phyloP scores from a whole-genome alignment of 768 basidiomycete species.

The Suillus subalutaceus region DNA sequence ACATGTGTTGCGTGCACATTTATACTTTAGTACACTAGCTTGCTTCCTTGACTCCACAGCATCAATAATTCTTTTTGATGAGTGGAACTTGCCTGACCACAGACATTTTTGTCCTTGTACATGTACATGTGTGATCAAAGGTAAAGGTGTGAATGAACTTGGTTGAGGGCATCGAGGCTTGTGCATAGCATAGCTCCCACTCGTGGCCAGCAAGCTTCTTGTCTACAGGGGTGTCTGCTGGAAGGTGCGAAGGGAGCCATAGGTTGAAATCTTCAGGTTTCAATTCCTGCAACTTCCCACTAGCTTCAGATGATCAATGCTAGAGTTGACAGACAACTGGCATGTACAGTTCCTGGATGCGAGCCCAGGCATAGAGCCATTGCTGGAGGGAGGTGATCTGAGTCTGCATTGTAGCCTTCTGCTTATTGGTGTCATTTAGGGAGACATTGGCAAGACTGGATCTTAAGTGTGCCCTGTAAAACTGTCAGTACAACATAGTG shows the following conservation, averaged over 20 bases:
- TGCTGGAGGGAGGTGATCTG: too few relatives aligned
- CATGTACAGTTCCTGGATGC: not conserved
- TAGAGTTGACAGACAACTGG: not conserved
- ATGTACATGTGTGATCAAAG: conserved; percentile 31
- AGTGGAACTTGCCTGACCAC: not conserved
- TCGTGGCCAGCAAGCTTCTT: conserved; percentile 21
- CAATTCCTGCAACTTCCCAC: too few relatives aligned
- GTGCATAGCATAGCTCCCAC: conserved; percentile 30
- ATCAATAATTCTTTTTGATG: not conserved
- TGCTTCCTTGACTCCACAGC: not conserved
- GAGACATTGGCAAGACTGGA: too few relatives aligned
- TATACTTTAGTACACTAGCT: not conserved
- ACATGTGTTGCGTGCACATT: not conserved
- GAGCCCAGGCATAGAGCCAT: not conserved
- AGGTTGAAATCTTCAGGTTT: not conserved
- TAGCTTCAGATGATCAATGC: not conserved
- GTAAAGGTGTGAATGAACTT: conserved; percentile 31
- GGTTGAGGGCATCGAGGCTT: conserved; percentile 34
- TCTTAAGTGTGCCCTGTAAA: too few relatives aligned
- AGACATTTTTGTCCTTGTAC: conserved; percentile 30
- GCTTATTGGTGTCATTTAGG: too few relatives aligned
- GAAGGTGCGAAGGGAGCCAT: not conserved
- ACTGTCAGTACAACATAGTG: too few relatives aligned
- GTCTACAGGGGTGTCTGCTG: not conserved
- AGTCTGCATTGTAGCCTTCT: too few relatives aligned